These are phyloP conservation scores for Knufia fluminis DNA, from an alignment of 2,329 filamentous ascomycete genomes.

Conservation along the genomic window DNA sequence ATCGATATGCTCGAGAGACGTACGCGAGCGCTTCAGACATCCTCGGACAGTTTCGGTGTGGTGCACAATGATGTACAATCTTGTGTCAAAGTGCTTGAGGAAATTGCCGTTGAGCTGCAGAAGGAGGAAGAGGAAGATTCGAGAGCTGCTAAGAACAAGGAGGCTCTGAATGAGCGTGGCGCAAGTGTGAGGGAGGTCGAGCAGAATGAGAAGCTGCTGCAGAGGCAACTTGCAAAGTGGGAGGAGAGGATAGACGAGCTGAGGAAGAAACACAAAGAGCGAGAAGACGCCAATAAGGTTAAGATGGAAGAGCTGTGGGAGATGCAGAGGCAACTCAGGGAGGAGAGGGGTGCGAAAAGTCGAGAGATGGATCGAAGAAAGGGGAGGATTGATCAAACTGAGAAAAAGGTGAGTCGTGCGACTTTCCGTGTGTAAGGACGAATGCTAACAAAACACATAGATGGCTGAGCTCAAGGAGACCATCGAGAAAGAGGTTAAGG, in stretches of 20 bases:
- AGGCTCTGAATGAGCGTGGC: slow-evolving; percentile 76
- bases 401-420: slow-evolving; percentile 77
- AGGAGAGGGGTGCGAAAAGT: slow-evolving; percentile 77
- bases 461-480: slow-evolving; percentile 97
- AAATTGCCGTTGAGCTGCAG: slow-evolving; percentile 70
- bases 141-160: slow-evolving; percentile 69
- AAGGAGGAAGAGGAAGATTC: slow-evolving; percentile 88
- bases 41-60: slow-evolving; percentile 76
- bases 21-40: slow-evolving; percentile 83
- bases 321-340: slow-evolving; percentile 69
- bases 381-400: slow-evolving; percentile 93
- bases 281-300: slow-evolving; percentile 69
- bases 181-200: slow-evolving; percentile 90
- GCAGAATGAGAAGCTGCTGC: slow-evolving; percentile 71
- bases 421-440: slow-evolving; percentile 26
- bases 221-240: slow-evolving; percentile 77
- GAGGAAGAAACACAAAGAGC: slow-evolving; percentile 67
- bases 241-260: slow-evolving; percentile 78
- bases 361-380: slow-evolving; percentile 85
- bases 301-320: slow-evolving; percentile 84
- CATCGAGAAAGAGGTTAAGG: slow-evolving; percentile 87
- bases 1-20: slow-evolving; percentile 83
- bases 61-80: slow-evolving; percentile 77
- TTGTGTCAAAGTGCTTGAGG: slow-evolving; percentile 81
- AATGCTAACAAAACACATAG: slow-evolving; percentile 39